Base-by-base conservation (phyloP, 176 grass and related monocot species). In the Triticum monococcum region DNA sequence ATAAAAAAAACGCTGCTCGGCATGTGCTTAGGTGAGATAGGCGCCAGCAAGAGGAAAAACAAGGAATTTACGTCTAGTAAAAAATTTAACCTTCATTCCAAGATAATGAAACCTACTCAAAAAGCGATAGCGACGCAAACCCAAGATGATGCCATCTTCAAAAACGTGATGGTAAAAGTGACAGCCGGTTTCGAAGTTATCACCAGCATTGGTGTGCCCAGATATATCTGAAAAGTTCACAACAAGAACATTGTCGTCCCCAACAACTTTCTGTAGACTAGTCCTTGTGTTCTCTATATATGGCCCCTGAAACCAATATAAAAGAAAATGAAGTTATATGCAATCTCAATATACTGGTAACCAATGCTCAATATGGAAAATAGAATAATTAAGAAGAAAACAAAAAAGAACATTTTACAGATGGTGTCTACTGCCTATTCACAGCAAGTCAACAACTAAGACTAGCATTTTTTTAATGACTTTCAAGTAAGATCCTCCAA, bases 241-340 rank as follows among this genome's bases (percentile, higher is more conserved):
- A 37, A 91, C 31, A 35, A 97, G 84, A 54, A 97, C 83, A 82
- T 97, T 94, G 24, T 97, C 92, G 83, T 97, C 92, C 50, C 95
- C 92, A 77, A 97, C 68, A 81, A 86, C 67, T 78, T 90, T 90
- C 20, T 93, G 95, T 7, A 97, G 64, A 70, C 91, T 82, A 75
- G 92, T 95, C 59, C 73, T 95, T 8, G 81, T 86, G 10, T 80
- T 77, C 48, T 95, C 91, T 35, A 95, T 32, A 46, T 90, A 97
- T 22, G 95, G 95, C 25, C 95, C 92, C 92, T 97, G 84, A 11
- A 78, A 81, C 4, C 62, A 85, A 54, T 82, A 56, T 61, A 7
- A 88, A 82, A 32, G 1, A 45, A 41, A 52, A 72, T 62, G 61
- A 64, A 50, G 2, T 12, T 65, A 36, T 75, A 65, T 89, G 12